Percentiles rank a stretch among this genome's conserved stretches.
Evolutionary conservation across 352 stramenopile genomes (phyloP).

Genomic region (Halophytophthora polymorphica): DNA sequence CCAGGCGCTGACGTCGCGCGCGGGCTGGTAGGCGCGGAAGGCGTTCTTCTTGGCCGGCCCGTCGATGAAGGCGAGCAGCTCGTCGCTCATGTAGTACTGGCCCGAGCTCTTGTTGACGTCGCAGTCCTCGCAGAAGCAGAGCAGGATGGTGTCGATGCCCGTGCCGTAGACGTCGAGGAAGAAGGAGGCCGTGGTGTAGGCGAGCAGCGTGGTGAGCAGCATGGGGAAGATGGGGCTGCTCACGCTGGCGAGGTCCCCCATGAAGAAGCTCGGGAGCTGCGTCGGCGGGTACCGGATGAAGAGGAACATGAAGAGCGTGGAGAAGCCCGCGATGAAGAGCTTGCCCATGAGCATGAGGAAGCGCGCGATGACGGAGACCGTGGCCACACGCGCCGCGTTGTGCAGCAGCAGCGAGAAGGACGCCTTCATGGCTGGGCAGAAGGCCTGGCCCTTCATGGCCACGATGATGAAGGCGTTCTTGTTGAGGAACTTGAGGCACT

Average conservation of each 20-base stretch:
- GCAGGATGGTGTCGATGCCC: constrained; percentile 82
- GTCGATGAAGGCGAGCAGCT: constrained; percentile 78
- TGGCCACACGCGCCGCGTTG: constrained; percentile 91
- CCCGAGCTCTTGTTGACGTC: constrained; percentile 74
- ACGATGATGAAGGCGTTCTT: constrained; percentile 89
- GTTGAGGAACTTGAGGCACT: constrained; percentile 89
- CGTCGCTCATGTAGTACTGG: constrained; percentile 84
- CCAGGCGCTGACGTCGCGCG: constrained; percentile 14
- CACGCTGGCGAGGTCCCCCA: constrained; percentile 62
- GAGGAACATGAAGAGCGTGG: constrained; percentile 82
- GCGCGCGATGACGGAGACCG: constrained; percentile 74
- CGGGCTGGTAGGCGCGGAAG: constrained; percentile 53
- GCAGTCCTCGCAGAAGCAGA: constrained; percentile 87
- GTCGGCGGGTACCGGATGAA: constrained; percentile 64
- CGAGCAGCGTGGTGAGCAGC: constrained; percentile 65
- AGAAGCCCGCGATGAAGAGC: constrained; percentile 78
- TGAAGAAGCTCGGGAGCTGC: constrained; percentile 65
- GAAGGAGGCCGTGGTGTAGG: constrained; percentile 68
- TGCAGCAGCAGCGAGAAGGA: constrained; percentile 95
- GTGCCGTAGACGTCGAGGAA: constrained; percentile 84
- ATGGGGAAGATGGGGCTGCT: constrained; percentile 79
- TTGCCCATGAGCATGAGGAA: constrained; percentile 89
- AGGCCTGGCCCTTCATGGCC: constrained; percentile 84
- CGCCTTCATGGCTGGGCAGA: constrained; percentile 89
- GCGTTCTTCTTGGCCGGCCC: constrained; percentile 74